Percentiles rank a stretch among this genome's conserved stretches.
Evolutionary conservation across 352 stramenopile genomes (phyloP).

Genomic region (Pythium biforme): DNA sequence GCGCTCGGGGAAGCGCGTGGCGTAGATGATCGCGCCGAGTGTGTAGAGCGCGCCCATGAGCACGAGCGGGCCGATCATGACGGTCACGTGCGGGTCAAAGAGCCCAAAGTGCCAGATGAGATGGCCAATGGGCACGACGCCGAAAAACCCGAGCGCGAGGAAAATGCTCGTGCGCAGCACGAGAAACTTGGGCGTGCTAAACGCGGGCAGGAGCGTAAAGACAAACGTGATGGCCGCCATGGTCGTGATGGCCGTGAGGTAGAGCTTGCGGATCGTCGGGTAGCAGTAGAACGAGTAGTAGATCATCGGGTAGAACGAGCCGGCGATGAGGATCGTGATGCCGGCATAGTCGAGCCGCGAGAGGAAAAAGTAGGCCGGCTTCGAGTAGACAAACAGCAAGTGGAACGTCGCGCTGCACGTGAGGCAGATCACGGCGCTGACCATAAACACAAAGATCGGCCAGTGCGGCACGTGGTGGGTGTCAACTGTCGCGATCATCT

Average conservation of each 20-base stretch:
- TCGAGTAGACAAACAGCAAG: constrained; percentile 82
- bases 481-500: constrained; percentile 65
- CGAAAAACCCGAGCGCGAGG: constrained; percentile 79
- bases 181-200: constrained; percentile 72
- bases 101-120: constrained; percentile 73
- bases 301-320: constrained; percentile 85
- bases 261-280: constrained; percentile 55
- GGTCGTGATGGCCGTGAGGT: constrained; percentile 64
- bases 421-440: constrained; percentile 76
- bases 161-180: constrained; percentile 76
- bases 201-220: constrained; percentile 67
- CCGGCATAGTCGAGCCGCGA: constrained; percentile 82
- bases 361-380: constrained; percentile 68
- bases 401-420: constrained; percentile 84
- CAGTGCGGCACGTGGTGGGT: constrained; percentile 77
- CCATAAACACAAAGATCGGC: constrained; percentile 87
- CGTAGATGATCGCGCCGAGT: constrained; percentile 80
- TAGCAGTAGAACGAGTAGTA: constrained; percentile 91
- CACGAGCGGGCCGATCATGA: constrained; percentile 79
- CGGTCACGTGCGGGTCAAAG: constrained; percentile 79
- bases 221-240: constrained; percentile 71
- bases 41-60: constrained; percentile 81
- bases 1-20: constrained; percentile 80
- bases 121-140: constrained; percentile 71
- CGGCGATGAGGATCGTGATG: constrained; percentile 86